phyloP scores from a whole-genome alignment of 192 early-diverging fungal species.

The Backusella westeae region DNA sequence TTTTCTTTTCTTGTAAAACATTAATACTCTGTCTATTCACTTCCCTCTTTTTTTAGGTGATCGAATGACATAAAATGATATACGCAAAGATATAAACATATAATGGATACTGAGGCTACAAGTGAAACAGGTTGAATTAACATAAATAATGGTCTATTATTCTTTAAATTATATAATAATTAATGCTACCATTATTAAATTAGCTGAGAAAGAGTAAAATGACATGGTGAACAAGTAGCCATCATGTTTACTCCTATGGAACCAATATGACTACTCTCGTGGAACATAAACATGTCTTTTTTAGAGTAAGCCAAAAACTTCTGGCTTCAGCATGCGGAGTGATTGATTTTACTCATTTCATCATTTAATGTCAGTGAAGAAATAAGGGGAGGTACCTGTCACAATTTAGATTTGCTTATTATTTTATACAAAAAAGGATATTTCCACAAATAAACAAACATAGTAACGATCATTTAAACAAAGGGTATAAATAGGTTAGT shows the following conservation, averaged over 20 bases:
- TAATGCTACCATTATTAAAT: neutral
- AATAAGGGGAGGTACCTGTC: neutral
- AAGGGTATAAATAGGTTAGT: neutral
- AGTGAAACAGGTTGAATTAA: neutral
- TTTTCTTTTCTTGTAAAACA: constrained; percentile 1
- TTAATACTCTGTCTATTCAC: neutral
- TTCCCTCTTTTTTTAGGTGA: neutral
- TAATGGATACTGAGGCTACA: neutral
- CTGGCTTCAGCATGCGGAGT: neutral
- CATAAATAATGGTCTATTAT: neutral
- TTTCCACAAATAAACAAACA: neutral
- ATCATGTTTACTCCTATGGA: neutral
- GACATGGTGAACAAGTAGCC: neutral
- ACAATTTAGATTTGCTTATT: constrained; percentile 8
- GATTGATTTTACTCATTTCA: neutral
- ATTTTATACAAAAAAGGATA: neutral
- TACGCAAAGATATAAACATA: neutral
- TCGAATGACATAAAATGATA: neutral
- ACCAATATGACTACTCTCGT: neutral
- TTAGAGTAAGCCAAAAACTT: neutral
- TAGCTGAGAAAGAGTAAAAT: constrained; percentile 5
- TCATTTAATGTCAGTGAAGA: neutral
- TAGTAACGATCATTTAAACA: neutral
- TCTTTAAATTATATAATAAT: neutral
- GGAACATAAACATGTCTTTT: neutral